phyloP scores from a whole-genome alignment of 2,329 filamentous ascomycete genomes.

The Nigrospora osmanthi region DNA sequence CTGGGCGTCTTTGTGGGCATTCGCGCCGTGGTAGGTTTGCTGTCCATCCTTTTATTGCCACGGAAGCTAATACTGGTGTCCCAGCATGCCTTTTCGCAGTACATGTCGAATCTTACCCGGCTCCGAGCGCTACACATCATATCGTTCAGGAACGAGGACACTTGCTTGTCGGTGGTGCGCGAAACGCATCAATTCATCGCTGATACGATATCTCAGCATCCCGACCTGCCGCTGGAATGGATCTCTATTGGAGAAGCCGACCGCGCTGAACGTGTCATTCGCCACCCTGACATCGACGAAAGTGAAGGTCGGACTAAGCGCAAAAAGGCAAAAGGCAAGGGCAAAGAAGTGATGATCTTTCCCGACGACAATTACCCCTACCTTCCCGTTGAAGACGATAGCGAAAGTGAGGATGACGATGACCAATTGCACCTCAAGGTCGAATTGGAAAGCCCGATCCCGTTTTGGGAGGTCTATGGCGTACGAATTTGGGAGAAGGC shows the following conservation, averaged over 20 bases:
- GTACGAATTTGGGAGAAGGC: slow-evolving; percentile 54
- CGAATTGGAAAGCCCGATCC: slow-evolving; percentile 28
- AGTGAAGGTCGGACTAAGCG: slow-evolving; percentile 21
- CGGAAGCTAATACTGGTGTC: background rate
- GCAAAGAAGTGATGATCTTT: slow-evolving; percentile 16
- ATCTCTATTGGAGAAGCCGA: slow-evolving; percentile 45
- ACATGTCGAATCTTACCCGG: slow-evolving; percentile 35
- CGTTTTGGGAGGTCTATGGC: slow-evolving; percentile 36
- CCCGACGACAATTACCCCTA: slow-evolving; percentile 18
- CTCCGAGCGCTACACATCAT: slow-evolving; percentile 50
- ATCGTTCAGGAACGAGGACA: slow-evolving; percentile 46
- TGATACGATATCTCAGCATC: slow-evolving; percentile 49
- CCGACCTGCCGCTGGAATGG: slow-evolving; percentile 49
- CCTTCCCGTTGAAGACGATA: slow-evolving; percentile 15
- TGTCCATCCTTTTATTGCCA: background rate
- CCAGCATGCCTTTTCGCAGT: slow-evolving; percentile 51
- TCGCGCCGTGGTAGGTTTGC: slow-evolving; percentile 40
- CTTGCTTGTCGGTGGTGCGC: slow-evolving; percentile 46
- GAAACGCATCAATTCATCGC: slow-evolving; percentile 52
- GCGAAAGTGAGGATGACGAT: slow-evolving; percentile 25
- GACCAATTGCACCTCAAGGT: slow-evolving; percentile 19
- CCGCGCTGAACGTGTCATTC: slow-evolving; percentile 39
- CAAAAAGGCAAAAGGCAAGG: slow-evolving; percentile 19
- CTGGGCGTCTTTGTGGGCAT: slow-evolving; percentile 48
- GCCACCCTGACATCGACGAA: slow-evolving; percentile 22